These are phyloP conservation scores for Cordyceps militaris DNA, from an alignment of 2,329 filamentous ascomycete genomes.

Conservation along the genomic window DNA sequence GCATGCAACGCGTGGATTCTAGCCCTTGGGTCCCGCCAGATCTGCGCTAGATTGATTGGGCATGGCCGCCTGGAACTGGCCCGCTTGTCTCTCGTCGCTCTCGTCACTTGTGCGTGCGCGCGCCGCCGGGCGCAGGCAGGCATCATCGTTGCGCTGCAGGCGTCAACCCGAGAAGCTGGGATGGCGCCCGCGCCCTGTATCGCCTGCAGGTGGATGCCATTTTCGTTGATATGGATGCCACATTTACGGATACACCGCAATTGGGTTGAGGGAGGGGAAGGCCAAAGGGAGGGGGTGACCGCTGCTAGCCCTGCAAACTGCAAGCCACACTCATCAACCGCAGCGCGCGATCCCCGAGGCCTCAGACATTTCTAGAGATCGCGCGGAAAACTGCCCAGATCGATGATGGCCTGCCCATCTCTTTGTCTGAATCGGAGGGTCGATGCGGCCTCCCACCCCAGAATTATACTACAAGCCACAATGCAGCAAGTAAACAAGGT, in stretches of 20 bases:
- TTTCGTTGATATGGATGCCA: not conserved
- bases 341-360: not conserved
- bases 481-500: slow-evolving; percentile 2
- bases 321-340: not conserved
- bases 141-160: not conserved
- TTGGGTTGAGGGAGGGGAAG: too few relatives aligned
- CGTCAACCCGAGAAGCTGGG: slow-evolving; percentile 8
- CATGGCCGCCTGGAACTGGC: not conserved
- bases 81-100: not conserved
- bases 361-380: not conserved
- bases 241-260: not conserved
- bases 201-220: not conserved
- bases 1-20: not conserved
- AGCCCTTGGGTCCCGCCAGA: not conserved
- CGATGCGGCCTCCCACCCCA: not conserved
- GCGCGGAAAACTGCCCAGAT: not conserved
- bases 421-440: not conserved
- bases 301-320: not conserved
- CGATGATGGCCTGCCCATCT: not conserved
- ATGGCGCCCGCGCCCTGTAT: too few relatives aligned
- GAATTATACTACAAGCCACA: not conserved
- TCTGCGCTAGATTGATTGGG: slow-evolving; percentile 12
- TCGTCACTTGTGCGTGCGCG: not conserved
- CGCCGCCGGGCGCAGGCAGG: too few relatives aligned
- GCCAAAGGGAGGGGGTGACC: not conserved